Percentiles rank a stretch among this genome's conserved stretches.
phyloP scores from a whole-genome alignment of 495 filamentous ascomycete species.

The Astrocystis sublimbata region DNA sequence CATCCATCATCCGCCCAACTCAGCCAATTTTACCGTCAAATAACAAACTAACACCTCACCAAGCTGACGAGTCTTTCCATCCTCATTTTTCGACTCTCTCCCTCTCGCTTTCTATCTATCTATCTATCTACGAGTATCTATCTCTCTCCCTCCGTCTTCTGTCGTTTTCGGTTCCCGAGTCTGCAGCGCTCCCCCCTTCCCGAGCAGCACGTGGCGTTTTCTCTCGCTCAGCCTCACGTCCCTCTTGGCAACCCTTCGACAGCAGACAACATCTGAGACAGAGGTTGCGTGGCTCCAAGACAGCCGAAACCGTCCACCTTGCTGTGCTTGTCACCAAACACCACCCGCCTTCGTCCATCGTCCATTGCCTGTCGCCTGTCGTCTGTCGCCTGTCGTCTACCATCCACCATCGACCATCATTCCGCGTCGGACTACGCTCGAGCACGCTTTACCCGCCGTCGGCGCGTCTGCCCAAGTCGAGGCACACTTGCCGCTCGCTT shows the following conservation, averaged over 20 bases:
- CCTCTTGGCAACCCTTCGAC: neutral
- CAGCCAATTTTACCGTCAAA: conserved; percentile 1
- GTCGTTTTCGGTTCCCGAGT: neutral
- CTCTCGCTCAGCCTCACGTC: neutral
- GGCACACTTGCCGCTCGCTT: too few relatives aligned
- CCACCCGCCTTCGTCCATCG: too few relatives aligned
- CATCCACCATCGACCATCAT: too few relatives aligned
- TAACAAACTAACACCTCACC: conserved; percentile 6
- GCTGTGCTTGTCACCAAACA: neutral
- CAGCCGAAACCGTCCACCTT: neutral
- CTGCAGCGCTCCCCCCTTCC: neutral
- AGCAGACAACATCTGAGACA: neutral
- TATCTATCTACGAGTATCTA: too few relatives aligned
- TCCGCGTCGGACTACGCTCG: neutral
- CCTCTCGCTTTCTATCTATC: too few relatives aligned
- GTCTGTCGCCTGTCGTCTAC: too few relatives aligned
- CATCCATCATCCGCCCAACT: conserved; percentile 10
- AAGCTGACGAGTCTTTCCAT: neutral
- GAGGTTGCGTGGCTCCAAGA: neutral
- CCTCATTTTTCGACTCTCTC: neutral
- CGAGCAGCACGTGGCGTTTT: neutral
- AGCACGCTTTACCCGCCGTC: neutral
- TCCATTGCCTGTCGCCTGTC: too few relatives aligned
- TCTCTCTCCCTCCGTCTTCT: too few relatives aligned
- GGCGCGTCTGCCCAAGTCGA: neutral